Base-by-base conservation (phyloP, 2,329 filamentous ascomycete species). In the Colletotrichum paranaense region DNA sequence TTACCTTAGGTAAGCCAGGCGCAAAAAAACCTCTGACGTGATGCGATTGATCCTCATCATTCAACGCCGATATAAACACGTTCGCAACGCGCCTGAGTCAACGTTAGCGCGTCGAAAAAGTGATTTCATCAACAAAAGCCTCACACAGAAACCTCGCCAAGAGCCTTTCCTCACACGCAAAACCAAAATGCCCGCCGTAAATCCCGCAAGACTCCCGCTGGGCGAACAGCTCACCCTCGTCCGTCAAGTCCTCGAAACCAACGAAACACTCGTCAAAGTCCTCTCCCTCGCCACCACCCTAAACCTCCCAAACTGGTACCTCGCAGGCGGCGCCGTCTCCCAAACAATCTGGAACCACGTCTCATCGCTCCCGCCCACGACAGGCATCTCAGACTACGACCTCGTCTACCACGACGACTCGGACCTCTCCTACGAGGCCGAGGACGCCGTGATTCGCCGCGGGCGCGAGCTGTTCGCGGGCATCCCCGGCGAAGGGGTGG, bases 271-370 rank as follows among this genome's bases (percentile, higher is more conserved):
- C 1, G 38, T 78, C 58, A 64, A 66, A 3, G 79, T 82, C 5
- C 72, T 82, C 9, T 58, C 74, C 12, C 78, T 79, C 9, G 78
- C 79, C 2, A 68, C 72, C 1, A 71, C 74, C 1, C 77, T 82
- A 26, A 59, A 76, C 19, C 74, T 82, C 9, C 80, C 81, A 1
- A 79, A 80, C 62, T 82, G 81, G 81, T 82, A 82, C 55, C 78
- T 82, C n/a, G 81, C 81, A 1, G 81, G 79, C 1, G 82, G 82
- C 32, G 77, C 80, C 24, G 69, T 83, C 55, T 82, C 82, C 1
- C 82, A 84, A 35, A 83, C 82, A 0, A 80, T 83, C n/a, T 83
- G 82, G 82, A 84, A 84, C 67, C 72, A 76, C 19, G 72, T 81
- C 14, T 79, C 79, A 3, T 59, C 71, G 7, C 73, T 78, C 6